phyloP scores from a whole-genome alignment of 179 eudicot genomes.

The Heliamphora pulchella region DNA sequence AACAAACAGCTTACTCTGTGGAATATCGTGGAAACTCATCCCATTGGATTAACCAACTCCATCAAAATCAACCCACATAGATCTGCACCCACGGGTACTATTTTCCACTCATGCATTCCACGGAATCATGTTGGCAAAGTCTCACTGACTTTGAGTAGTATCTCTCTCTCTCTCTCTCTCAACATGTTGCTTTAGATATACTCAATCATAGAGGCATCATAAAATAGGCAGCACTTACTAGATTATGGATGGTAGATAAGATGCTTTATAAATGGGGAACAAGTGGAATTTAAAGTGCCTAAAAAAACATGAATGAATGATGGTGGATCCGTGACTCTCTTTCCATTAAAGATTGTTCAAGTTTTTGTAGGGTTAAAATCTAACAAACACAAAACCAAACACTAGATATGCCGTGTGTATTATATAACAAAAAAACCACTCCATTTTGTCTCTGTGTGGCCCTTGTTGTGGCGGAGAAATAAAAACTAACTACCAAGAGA shows the following conservation, averaged over 20 bases:
- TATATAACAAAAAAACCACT: not conserved
- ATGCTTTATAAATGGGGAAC: conserved; percentile 18
- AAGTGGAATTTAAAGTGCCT: conserved; percentile 21
- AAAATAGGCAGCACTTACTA: not conserved
- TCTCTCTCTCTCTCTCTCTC: not conserved
- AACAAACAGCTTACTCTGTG: no score
- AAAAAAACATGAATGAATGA: not conserved
- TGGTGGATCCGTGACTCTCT: not conserved
- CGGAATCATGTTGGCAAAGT: no score
- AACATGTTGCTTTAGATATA: not conserved
- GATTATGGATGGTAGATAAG: not conserved
- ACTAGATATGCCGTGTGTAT: not conserved
- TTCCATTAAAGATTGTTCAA: not conserved
- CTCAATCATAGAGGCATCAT: conserved; percentile 14
- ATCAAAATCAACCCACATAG: not conserved
- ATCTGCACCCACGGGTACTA: not conserved
- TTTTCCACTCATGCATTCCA: not conserved
- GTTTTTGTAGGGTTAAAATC: not conserved
- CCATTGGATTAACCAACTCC: no score
- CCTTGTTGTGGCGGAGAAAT: no score
- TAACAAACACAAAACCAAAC: not conserved
- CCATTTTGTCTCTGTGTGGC: no score
- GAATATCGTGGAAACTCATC: no score
- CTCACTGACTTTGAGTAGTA: not conserved
- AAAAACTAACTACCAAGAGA: no score